Evolutionary conservation across 1,139 yeast genomes (phyloP).

Genomic region (Kluyveromyces sp.): DNA sequence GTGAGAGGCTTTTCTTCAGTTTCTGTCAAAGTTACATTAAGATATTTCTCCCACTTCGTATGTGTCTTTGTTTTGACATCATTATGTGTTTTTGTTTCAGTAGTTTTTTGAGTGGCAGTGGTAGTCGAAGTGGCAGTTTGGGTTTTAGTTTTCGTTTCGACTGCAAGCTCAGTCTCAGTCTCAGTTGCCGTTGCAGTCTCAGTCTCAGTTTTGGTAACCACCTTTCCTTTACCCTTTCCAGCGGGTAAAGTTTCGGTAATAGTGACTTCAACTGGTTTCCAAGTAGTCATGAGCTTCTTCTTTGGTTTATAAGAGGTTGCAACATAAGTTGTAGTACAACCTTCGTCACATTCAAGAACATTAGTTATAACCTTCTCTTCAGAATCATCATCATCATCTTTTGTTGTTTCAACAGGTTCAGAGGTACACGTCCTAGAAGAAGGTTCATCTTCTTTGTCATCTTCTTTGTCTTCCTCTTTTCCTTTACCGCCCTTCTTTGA

Average conservation of each 20-base stretch:
- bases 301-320: slow-evolving; percentile 10
- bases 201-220: slow-evolving; percentile 6
- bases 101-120: not conserved
- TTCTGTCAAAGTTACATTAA: slow-evolving; percentile 5
- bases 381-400: not conserved
- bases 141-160: slow-evolving; percentile 3
- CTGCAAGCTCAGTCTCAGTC: slow-evolving; percentile 10
- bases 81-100: not conserved
- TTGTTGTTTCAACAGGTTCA: too few relatives aligned
- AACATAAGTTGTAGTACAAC: slow-evolving; percentile 9
- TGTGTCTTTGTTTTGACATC: slow-evolving; percentile 2
- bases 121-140: not conserved
- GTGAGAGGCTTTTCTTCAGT: slow-evolving; percentile 3
- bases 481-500: not conserved
- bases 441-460: not conserved
- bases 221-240: slow-evolving; percentile 5
- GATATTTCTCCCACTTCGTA: slow-evolving; percentile 4
- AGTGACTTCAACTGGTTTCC: slow-evolving; percentile 9
- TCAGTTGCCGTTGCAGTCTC: slow-evolving; percentile 9
- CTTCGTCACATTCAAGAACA: not conserved
- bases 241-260: slow-evolving; percentile 8
- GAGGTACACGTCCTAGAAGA: too few relatives aligned
- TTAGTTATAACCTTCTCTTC: not conserved
- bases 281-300: slow-evolving; percentile 8
- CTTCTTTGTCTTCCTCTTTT: not conserved